Conservation (phyloP, 148 eudicot species). For the Rhododendron griersonianum region DNA sequence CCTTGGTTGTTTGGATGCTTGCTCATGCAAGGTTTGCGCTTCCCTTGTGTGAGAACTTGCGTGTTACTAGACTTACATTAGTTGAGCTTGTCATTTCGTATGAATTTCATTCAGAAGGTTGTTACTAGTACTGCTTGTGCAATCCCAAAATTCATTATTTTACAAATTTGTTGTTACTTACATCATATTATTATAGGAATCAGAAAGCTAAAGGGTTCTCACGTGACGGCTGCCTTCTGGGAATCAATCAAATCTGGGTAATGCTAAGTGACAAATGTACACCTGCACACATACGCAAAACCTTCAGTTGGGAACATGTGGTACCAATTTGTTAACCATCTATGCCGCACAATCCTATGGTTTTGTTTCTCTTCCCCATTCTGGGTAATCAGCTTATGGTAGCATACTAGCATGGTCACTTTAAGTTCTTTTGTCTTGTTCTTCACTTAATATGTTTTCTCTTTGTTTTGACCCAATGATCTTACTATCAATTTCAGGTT, state of each 20-base stretch:
- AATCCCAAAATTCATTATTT: not conserved
- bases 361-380: not conserved
- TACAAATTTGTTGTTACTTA: not conserved
- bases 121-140: not conserved
- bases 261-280: slow-evolving; percentile 9
- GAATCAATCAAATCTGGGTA: slow-evolving; percentile 93
- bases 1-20: not conserved
- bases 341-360: not conserved
- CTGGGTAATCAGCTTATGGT: not conserved
- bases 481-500: not conserved
- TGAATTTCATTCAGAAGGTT: not conserved
- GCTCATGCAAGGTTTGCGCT: not conserved
- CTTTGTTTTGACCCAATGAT: not conserved
- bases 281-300: not conserved
- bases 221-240: slow-evolving; percentile 72
- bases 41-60: not conserved
- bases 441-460: not conserved
- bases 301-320: not conserved
- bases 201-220: slow-evolving; percentile 40
- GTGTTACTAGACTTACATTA: not conserved
- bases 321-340: not conserved
- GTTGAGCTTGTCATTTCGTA: not conserved
- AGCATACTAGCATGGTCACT: not conserved
- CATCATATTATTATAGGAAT: slow-evolving; percentile 41
- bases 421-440: not conserved